These are phyloP conservation scores for Parascedosporium putredinis DNA, from an alignment of 2,329 filamentous ascomycete species.

Conservation along the genomic window DNA sequence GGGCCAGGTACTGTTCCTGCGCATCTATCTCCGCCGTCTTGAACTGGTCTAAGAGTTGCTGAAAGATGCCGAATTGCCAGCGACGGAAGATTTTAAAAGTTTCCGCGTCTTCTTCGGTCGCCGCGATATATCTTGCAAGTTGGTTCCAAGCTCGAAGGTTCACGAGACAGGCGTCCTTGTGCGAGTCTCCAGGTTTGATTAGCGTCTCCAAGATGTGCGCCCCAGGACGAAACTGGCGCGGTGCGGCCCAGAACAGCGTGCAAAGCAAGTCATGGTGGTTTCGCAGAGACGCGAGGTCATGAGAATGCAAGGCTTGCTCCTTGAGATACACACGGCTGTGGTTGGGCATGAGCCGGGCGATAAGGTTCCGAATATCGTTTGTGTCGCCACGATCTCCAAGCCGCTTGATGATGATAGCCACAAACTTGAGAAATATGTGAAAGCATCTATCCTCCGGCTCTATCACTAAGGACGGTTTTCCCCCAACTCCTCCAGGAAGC, in stretches of 20 bases:
- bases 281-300: conserved; percentile 51
- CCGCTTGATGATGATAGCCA: conserved; percentile 45
- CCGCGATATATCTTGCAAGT: conserved; percentile 47
- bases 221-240: conserved; percentile 40
- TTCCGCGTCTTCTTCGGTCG: conserved; percentile 28
- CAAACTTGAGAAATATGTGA: conserved; percentile 55
- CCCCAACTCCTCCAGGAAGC: conserved; percentile 47
- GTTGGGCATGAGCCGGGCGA: conserved; percentile 53
- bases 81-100: conserved; percentile 33
- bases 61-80: conserved; percentile 48
- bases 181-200: conserved; percentile 47
- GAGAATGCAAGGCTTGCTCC: conserved; percentile 47
- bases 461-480: conserved; percentile 34
- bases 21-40: conserved; percentile 44
- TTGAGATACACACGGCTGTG: conserved; percentile 55
- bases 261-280: conserved; percentile 61
- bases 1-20: conserved; percentile 40
- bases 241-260: conserved; percentile 55
- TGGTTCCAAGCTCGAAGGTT: conserved; percentile 54
- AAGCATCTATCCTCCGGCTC: conserved; percentile 51
- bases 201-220: conserved; percentile 47
- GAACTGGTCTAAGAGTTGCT: conserved; percentile 47
- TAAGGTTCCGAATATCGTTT: conserved; percentile 51
- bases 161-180: conserved; percentile 56
- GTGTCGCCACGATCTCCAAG: conserved; percentile 34